A percentile compares a stretch with the other conserved stretches of the same genome.
Evolutionary conservation across 805 yeast species (phyloP).

Genomic region (Wickerhamiella occidentalis): DNA sequence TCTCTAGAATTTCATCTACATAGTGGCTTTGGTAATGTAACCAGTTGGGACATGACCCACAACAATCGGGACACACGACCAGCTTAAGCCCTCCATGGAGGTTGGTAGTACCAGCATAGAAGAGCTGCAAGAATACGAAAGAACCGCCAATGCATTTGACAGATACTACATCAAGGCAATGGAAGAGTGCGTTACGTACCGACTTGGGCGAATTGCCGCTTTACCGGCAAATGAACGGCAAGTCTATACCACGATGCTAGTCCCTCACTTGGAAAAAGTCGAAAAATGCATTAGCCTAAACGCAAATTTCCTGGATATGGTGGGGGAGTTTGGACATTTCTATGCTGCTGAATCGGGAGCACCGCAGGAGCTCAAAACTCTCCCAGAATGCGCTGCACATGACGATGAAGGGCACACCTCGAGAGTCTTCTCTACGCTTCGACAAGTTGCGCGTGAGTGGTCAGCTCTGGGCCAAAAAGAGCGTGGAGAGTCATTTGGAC

Average conservation of each 20-base stretch:
- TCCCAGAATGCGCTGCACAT: background rate
- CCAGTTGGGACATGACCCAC: no score
- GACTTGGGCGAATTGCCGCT: background rate
- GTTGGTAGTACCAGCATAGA: background rate
- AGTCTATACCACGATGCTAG: background rate
- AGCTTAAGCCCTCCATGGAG: background rate
- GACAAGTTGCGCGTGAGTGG: conserved; percentile 79
- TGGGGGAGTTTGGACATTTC: background rate
- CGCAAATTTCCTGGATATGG: background rate
- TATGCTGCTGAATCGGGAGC: background rate
- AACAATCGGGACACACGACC: no score
- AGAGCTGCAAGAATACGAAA: background rate
- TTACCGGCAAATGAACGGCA: background rate
- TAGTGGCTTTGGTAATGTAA: no score
- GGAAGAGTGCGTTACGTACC: background rate
- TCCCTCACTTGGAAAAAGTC: background rate
- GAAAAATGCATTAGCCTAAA: background rate
- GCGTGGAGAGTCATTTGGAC: conserved; percentile 42
- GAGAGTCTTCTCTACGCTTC: conserved; percentile 44
- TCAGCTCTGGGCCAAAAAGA: conserved; percentile 41
- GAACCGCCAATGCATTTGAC: background rate
- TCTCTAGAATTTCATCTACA: no score
- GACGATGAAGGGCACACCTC: conserved; percentile 24
- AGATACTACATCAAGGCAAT: background rate
- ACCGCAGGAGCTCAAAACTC: background rate